phyloP scores from a whole-genome alignment of 495 filamentous ascomycete genomes.

The Podospora sp. region DNA sequence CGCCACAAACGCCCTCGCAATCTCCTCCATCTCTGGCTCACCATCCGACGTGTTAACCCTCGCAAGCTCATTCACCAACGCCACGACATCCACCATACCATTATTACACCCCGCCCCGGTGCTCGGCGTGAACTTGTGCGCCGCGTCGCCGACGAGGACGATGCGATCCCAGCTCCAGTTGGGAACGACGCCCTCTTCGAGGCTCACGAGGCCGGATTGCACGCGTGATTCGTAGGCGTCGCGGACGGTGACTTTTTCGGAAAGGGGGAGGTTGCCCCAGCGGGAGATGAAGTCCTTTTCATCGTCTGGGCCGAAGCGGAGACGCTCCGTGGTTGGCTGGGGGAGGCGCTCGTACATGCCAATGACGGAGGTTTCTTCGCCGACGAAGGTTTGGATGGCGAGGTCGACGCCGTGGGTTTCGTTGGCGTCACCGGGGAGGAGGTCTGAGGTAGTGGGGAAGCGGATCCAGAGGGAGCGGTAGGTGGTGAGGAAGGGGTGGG shows the following conservation, averaged over 20 bases:
- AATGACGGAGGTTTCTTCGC: constrained; percentile 37
- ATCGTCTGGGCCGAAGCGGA: constrained; percentile 45
- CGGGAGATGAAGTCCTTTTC: constrained; percentile 29
- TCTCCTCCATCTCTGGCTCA: background rate
- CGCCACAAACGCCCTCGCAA: constrained; percentile 5
- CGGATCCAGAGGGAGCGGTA: constrained; percentile 28
- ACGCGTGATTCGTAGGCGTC: constrained; percentile 39
- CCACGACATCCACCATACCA: constrained; percentile 47
- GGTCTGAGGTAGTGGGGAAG: constrained; percentile 5
- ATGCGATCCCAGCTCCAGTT: constrained; percentile 44
- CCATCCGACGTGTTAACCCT: background rate
- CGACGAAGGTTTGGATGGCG: constrained; percentile 30
- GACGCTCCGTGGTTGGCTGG: constrained; percentile 39
- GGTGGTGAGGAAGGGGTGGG: constrained; percentile 48
- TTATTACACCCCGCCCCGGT: constrained; percentile 45
- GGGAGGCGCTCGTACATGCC: constrained; percentile 48
- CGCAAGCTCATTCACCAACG: constrained; percentile 41
- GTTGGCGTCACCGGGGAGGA: constrained; percentile 18
- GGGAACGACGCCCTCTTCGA: constrained; percentile 46
- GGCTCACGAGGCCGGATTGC: constrained; percentile 30
- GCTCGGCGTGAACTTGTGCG: constrained; percentile 47
- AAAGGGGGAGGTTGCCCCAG: constrained; percentile 37
- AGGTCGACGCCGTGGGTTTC: constrained; percentile 28
- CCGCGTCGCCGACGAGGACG: constrained; percentile 48
- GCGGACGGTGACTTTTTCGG: constrained; percentile 34